Conservation (phyloP, 352 stramenopile genomes). For the Phytophthora vignae region DNA sequence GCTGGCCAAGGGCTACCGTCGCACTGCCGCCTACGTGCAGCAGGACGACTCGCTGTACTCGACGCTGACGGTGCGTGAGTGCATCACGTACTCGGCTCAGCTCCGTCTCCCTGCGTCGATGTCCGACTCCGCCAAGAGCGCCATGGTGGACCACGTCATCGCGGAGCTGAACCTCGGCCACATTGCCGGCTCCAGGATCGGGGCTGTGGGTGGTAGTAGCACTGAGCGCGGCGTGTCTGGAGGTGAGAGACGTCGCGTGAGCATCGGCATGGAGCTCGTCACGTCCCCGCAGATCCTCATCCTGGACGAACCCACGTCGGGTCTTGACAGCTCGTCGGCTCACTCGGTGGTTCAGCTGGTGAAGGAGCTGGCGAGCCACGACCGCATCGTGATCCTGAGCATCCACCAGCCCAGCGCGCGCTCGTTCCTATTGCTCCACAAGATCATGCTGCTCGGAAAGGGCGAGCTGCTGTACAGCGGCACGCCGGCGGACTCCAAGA, state of each 20-base stretch:
- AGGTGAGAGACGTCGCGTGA: slow-evolving; percentile 93
- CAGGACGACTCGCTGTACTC: slow-evolving; percentile 88
- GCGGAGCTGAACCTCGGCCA: slow-evolving; percentile 78
- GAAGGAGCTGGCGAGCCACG: slow-evolving; percentile 81
- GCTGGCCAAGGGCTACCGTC: slow-evolving; percentile 67
- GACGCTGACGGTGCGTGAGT: slow-evolving; percentile 87
- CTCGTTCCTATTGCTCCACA: slow-evolving; percentile 92
- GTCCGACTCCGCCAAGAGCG: slow-evolving; percentile 61
- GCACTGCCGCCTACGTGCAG: slow-evolving; percentile 87
- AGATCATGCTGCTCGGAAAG: slow-evolving; percentile 91
- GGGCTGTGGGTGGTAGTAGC: slow-evolving; percentile 37
- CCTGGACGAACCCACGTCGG: slow-evolving; percentile 93
- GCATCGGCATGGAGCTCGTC: slow-evolving; percentile 95
- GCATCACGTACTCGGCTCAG: slow-evolving; percentile 84
- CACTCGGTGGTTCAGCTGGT: slow-evolving; percentile 93
- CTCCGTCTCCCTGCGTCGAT: slow-evolving; percentile 65
- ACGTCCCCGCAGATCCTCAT: slow-evolving; percentile 89
- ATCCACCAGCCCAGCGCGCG: slow-evolving; percentile 92
- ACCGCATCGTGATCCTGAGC: slow-evolving; percentile 85
- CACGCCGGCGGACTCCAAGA: slow-evolving; percentile 52
- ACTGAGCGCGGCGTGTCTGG: slow-evolving; percentile 90
- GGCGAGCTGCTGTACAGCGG: slow-evolving; percentile 76
- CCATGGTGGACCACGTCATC: slow-evolving; percentile 78
- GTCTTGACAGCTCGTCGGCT: slow-evolving; percentile 91
- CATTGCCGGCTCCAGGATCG: slow-evolving; percentile 69